These are phyloP conservation scores for Sabuloglossum arenarium DNA, from an alignment of 495 filamentous ascomycete genomes.

Conservation along the genomic window DNA sequence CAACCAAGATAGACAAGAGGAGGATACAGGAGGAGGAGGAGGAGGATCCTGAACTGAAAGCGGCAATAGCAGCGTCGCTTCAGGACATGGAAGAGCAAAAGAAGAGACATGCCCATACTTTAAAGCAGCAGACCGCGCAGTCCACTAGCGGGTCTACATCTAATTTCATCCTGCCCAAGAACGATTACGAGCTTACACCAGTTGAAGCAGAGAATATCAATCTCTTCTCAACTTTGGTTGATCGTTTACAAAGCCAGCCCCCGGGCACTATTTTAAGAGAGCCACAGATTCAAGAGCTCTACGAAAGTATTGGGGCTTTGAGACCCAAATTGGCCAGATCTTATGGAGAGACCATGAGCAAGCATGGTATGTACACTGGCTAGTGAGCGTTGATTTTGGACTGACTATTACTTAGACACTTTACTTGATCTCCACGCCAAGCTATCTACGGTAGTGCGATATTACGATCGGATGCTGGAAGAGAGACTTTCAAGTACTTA, in stretches of 20 bases:
- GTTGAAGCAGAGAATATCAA: constrained; percentile 96
- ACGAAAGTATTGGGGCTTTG: constrained; percentile 83
- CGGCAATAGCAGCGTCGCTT: constrained; percentile 89
- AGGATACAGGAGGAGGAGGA: constrained; percentile 36
- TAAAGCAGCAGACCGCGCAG: constrained; percentile 50
- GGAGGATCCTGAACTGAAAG: constrained; percentile 84
- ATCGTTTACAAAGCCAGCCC: constrained; percentile 84
- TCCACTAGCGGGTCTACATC: constrained; percentile 22
- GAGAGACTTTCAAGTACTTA: constrained; percentile 86
- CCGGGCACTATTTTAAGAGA: constrained; percentile 88
- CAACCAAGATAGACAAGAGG: constrained; percentile 14
- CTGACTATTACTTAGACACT: constrained; percentile 33
- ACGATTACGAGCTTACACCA: constrained; percentile 83
- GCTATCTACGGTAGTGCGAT: constrained; percentile 89
- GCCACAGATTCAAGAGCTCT: constrained; percentile 93
- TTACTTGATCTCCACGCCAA: constrained; percentile 88
- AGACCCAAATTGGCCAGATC: constrained; percentile 88
- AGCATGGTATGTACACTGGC: constrained; percentile 48
- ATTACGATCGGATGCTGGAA: constrained; percentile 96
- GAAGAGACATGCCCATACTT: constrained; percentile 56
- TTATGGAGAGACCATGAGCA: constrained; percentile 98
- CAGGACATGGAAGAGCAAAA: constrained; percentile 98
- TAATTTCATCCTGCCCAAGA: constrained; percentile 40
- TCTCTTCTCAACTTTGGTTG: constrained; percentile 83
- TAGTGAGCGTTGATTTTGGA: background rate